A percentile compares a stretch with the other conserved stretches of the same genome.
Evolutionary conservation across 2,329 filamentous ascomycete species (phyloP).

Genomic region (Decorospora gaudefroyi): DNA sequence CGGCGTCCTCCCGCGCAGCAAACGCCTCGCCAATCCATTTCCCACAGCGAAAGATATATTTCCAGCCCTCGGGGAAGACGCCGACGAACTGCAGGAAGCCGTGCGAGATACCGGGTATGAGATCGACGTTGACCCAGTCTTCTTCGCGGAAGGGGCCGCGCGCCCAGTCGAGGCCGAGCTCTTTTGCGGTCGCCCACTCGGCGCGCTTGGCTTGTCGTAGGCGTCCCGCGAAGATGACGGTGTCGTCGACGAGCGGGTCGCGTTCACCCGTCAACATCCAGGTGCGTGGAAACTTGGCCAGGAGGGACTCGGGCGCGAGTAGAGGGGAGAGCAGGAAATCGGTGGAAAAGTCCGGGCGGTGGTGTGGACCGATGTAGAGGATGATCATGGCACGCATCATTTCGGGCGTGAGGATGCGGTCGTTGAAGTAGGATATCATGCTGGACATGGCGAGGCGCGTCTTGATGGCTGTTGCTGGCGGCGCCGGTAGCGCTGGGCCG

Average conservation of each 20-base stretch:
- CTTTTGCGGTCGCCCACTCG: slow-evolving; percentile 59
- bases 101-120: slow-evolving; percentile 88
- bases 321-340: slow-evolving; percentile 91
- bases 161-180: slow-evolving; percentile 59
- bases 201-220: slow-evolving; percentile 76
- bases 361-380: slow-evolving; percentile 90
- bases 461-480: slow-evolving; percentile 60
- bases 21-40: slow-evolving; percentile 84
- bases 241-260: slow-evolving; percentile 94
- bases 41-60: slow-evolving; percentile 77
- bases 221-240: slow-evolving; percentile 90
- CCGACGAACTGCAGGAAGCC: slow-evolving; percentile 91
- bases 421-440: slow-evolving; percentile 99
- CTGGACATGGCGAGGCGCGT: slow-evolving; percentile 92
- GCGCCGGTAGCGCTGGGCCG: slow-evolving; percentile 34
- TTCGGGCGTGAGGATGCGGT: slow-evolving; percentile 90
- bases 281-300: slow-evolving; percentile 88
- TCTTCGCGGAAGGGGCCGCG: slow-evolving; percentile 67
- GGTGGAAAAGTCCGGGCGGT: slow-evolving; percentile 87
- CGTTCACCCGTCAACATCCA: slow-evolving; percentile 94
- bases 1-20: slow-evolving; percentile 50
- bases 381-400: slow-evolving; percentile 99
- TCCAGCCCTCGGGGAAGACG: slow-evolving; percentile 88
- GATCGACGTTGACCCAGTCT: slow-evolving; percentile 76
- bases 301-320: slow-evolving; percentile 79